Conservation (phyloP, 2,329 filamentous ascomycete genomes). For the Aspergillus novofumigatus region DNA sequence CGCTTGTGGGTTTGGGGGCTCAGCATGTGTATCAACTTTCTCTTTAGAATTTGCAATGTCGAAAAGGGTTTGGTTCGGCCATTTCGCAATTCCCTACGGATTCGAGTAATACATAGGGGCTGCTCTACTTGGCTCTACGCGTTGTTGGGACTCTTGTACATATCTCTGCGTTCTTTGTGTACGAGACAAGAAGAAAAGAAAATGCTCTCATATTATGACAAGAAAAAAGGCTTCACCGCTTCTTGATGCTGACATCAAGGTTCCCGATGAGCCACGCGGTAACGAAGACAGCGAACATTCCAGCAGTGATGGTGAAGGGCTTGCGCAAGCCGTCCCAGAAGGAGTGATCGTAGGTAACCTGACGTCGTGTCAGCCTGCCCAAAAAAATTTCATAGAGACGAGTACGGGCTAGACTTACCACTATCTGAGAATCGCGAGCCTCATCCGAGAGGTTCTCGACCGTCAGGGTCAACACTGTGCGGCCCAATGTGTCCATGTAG, state of each 20-base stretch:
- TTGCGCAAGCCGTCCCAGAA: slow-evolving; percentile 73
- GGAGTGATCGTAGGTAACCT: slow-evolving; percentile 80
- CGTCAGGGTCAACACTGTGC: slow-evolving; percentile 74
- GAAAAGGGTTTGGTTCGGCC: background rate
- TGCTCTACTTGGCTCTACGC: background rate
- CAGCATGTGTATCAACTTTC: background rate
- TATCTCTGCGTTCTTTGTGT: background rate
- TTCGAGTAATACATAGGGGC: background rate
- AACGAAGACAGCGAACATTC: slow-evolving; percentile 69
- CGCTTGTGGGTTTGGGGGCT: background rate
- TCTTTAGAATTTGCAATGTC: background rate
- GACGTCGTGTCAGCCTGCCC: slow-evolving; percentile 2
- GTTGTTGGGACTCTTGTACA: background rate
- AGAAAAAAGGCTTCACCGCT: slow-evolving; percentile 37
- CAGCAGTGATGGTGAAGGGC: slow-evolving; percentile 74
- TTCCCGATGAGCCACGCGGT: slow-evolving; percentile 70
- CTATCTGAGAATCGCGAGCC: slow-evolving; percentile 72
- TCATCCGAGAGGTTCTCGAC: slow-evolving; percentile 89
- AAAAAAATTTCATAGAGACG: background rate
- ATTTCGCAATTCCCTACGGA: background rate
- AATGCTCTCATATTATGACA: slow-evolving; percentile 9
- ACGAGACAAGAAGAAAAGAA: slow-evolving; percentile 13
- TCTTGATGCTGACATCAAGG: slow-evolving; percentile 76
- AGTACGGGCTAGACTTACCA: slow-evolving; percentile 46
- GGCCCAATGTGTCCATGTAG: slow-evolving; percentile 89